Evolutionary conservation across 352 stramenopile genomes (phyloP), one percentile per base, ranked within the genome.

Genomic region (Pythium apleroticum): DNA sequence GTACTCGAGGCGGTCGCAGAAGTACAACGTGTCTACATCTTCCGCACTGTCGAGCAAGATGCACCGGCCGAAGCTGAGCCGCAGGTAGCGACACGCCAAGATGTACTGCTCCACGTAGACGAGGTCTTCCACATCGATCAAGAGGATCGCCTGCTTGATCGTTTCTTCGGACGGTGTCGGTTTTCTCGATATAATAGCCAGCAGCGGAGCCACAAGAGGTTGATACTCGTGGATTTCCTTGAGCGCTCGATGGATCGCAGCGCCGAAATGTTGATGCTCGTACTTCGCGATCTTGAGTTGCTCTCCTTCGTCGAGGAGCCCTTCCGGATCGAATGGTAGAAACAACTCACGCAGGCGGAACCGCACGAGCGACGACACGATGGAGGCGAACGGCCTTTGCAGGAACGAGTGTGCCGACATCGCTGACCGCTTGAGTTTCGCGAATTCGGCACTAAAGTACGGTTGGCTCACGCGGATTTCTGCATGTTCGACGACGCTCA

Each of bases 241-340:
- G 15, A 93, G 46, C 30, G 80, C 82, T 28, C 77, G 78, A 62
- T 93, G 82, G 52, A 93, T 74, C 1, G 84, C 82, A n/a, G 84
- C 81, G n/a, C 82, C 84, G 60, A 90, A 79, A 57, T 93, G 80
- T 69, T 91, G 84, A 46, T 93, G 84, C 5, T 80, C 67, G 45
- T 91, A 91, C 27, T 55, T 71, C 0, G 76, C 78, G 43, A 85
- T 84, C 1, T 49, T 53, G 19, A 69, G 37, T 30, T 43, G 45
- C 9, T 68, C 52, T 20, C 60, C 74, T 17, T 75, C 67, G 19
- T 74, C 69, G 31, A 50, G 64, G 52, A 64, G 43, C 22, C 20
- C 53, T 5, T 74, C 68, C 17, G 76, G 68, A 33, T 89, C 71
- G 52, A 77, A 87, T 28, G 80, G 74, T n/a, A 91, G 70, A 55